Evolutionary conservation across 345 rosid genomes (phyloP).

Genomic region (Citrus reticulata): DNA sequence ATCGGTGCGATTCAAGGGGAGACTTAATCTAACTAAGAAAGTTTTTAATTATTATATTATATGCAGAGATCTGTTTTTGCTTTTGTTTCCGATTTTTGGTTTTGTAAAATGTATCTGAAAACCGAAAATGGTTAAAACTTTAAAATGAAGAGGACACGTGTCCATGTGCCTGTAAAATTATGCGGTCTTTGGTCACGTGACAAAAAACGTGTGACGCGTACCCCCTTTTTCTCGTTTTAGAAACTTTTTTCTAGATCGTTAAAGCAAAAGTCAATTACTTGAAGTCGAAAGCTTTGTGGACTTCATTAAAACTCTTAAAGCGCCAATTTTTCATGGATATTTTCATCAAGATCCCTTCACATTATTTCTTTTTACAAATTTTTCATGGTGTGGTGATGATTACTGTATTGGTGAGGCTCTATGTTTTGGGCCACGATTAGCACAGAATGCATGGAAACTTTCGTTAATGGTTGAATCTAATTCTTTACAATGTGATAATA

Average conservation of each 20-base stretch:
- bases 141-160: conserved; percentile 14
- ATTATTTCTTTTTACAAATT: too few species aligned
- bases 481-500: too few species aligned
- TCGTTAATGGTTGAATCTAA: too few species aligned
- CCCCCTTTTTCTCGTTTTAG: neutral
- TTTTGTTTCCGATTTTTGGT: neutral
- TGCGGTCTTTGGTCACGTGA: conserved; percentile 19
- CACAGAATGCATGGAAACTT: too few species aligned
- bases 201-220: neutral
- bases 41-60: too few species aligned
- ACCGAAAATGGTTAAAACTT: conserved; percentile 3
- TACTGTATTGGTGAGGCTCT: too few species aligned
- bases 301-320: too few species aligned
- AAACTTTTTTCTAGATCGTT: neutral
- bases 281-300: neutral
- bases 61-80: conserved; percentile 17
- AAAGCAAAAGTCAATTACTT: neutral
- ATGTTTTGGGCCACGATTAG: too few species aligned
- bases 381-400: too few species aligned
- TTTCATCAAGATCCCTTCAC: too few species aligned
- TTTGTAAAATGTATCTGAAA: conserved; percentile 1
- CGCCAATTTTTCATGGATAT: too few species aligned
- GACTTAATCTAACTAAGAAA: neutral
- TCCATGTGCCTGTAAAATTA: neutral
- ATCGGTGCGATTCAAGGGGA: conserved; percentile 29